These are phyloP conservation scores for Geranomyces variabilis DNA, from an alignment of 192 early-diverging fungal genomes.

Conservation along the genomic window DNA sequence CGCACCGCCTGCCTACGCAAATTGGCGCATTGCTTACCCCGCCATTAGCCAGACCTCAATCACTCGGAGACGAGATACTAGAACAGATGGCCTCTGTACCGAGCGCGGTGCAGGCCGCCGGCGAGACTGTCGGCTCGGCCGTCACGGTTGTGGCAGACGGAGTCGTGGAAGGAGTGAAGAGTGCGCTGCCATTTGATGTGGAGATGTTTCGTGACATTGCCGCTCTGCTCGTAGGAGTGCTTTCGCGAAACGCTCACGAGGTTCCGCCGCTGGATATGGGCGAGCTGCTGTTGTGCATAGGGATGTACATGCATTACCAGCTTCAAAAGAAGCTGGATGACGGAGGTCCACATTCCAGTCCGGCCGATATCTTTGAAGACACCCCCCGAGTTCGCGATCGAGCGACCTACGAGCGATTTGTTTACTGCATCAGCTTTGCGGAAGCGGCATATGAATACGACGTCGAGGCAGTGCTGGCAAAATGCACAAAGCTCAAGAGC, in stretches of 20 bases:
- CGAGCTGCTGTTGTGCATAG: conserved; percentile 25
- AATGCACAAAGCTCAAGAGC: conserved; percentile 3
- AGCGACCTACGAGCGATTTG: conserved; percentile 25
- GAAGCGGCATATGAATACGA: conserved; percentile 15
- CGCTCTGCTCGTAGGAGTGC: conserved; percentile 9
- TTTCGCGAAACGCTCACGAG: conserved; percentile 26
- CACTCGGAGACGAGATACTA: neutral
- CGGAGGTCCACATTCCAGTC: neutral
- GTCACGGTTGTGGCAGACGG: conserved; percentile 6
- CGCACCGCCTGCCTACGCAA: conserved; percentile 18
- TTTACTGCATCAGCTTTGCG: conserved; percentile 31
- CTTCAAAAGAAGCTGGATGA: conserved; percentile 22
- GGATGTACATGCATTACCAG: conserved; percentile 33
- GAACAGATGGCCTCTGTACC: conserved; percentile 16
- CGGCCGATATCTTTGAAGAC: conserved; percentile 3
- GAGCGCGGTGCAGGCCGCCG: conserved; percentile 7
- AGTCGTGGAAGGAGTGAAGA: conserved; percentile 17
- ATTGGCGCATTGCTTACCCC: conserved; percentile 24
- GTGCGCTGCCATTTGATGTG: conserved; percentile 27
- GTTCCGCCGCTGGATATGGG: conserved; percentile 30
- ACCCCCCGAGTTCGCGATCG: conserved; percentile 23
- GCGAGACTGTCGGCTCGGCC: neutral
- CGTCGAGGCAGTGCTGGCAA: conserved; percentile 1
- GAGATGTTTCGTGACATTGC: conserved; percentile 27
- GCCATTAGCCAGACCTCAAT: conserved; percentile 16